Evolutionary conservation across 345 rosid species (phyloP).

Genomic region (Citrus mangshanensis): DNA sequence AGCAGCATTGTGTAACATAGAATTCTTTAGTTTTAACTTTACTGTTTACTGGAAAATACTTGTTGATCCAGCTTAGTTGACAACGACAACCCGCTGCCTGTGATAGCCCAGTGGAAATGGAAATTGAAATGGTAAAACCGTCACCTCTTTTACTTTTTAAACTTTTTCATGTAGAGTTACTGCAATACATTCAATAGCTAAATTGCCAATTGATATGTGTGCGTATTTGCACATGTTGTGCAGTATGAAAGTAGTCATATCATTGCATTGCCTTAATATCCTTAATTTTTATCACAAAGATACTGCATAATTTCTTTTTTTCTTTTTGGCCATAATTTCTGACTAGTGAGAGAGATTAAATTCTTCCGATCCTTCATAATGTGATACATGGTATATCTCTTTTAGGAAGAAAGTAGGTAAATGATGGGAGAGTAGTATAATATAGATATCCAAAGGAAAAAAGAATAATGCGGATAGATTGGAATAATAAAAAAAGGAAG

Average conservation of each 20-base stretch:
- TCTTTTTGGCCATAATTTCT: background rate
- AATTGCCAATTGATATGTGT: background rate
- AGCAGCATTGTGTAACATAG: constrained; percentile 5
- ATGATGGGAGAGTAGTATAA: background rate
- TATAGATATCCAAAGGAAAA: background rate
- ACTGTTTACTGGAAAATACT: constrained; percentile 1
- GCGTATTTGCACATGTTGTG: background rate
- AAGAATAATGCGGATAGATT: background rate
- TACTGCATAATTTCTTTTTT: background rate
- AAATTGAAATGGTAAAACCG: constrained; percentile 25
- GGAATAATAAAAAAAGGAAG: background rate
- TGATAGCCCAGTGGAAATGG: constrained; percentile 16
- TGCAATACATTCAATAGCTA: constrained; percentile 12
- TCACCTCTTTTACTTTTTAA: constrained; percentile 11
- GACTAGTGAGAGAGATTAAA: background rate
- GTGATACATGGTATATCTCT: background rate
- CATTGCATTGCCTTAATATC: background rate
- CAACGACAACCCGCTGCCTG: constrained; percentile 18
- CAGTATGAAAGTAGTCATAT: background rate
- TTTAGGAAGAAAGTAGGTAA: background rate
- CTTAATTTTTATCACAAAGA: background rate
- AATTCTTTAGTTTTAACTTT: constrained; percentile 16
- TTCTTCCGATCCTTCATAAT: background rate
- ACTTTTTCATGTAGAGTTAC: constrained; percentile 2
- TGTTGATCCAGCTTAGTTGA: constrained; percentile 14